Evolutionary conservation across 1,284 basidiomycete species (phyloP).

Genomic region (Ustilago curta): DNA sequence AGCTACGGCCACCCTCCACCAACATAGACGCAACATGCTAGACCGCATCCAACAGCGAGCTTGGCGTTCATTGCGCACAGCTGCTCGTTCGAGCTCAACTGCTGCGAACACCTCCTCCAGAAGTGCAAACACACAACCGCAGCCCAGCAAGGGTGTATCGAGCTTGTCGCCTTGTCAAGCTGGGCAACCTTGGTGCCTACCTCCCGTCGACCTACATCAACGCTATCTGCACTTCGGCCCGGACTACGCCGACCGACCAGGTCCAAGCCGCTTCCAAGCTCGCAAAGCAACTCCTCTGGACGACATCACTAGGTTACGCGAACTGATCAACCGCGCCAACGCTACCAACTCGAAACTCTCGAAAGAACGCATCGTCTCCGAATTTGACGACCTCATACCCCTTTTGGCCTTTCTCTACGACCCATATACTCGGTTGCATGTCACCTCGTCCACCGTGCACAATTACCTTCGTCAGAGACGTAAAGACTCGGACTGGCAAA

Average conservation of each 20-base stretch:
- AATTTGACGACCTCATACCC: conserved; percentile 35
- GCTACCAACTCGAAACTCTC: conserved; percentile 43
- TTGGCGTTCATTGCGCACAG: conserved; percentile 10
- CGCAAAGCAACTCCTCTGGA: conserved; percentile 32
- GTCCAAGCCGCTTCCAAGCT: conserved; percentile 1
- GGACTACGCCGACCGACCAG: conserved; percentile 13
- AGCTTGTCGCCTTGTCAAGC: neutral
- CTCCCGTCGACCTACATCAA: neutral
- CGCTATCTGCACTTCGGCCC: conserved; percentile 19
- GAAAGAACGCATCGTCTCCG: conserved; percentile 40
- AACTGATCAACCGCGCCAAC: conserved; percentile 48
- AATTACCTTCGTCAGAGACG: conserved; percentile 32
- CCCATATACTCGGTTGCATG: conserved; percentile 41
- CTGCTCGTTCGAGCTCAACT: conserved; percentile 1
- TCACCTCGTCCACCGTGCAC: conserved; percentile 37
- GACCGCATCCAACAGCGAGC: conserved; percentile 8
- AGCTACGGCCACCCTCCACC: neutral
- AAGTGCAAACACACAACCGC: neutral
- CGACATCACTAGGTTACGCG: conserved; percentile 44
- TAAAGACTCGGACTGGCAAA: conserved; percentile 39
- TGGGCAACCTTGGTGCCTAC: neutral
- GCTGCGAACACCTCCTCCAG: neutral
- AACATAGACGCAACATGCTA: conserved; percentile 15
- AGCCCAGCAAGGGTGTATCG: neutral
- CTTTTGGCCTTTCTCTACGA: conserved; percentile 45